Evolutionary conservation across 352 stramenopile genomes (phyloP).

Genomic region (Paralagenidium karlingii): DNA sequence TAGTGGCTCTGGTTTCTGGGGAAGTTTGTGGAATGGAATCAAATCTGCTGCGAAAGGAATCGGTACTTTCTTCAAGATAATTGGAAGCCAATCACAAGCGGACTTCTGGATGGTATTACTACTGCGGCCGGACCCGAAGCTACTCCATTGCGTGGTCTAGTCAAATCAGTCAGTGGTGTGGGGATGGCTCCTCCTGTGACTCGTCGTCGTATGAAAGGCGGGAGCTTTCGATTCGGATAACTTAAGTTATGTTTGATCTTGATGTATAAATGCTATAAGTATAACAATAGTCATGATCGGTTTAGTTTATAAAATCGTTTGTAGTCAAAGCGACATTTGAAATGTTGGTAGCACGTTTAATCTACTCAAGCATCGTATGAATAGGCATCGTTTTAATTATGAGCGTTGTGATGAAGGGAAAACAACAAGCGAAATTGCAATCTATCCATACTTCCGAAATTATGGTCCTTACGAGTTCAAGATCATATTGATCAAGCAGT

Average conservation of each 20-base stretch:
- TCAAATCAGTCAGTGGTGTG: constrained; percentile 4
- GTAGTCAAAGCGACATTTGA: constrained; percentile 9
- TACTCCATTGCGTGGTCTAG: constrained; percentile 1
- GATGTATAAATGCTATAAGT: constrained; percentile 9
- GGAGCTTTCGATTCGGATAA: constrained; percentile 5
- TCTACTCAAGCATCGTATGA: constrained; percentile 10
- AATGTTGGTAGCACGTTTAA: constrained; percentile 10
- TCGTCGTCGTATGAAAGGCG: too few relatives aligned
- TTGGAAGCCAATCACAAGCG: constrained; percentile 3
- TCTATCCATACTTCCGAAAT: constrained; percentile 11
- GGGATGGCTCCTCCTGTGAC: constrained; percentile 5
- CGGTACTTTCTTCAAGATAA: constrained; percentile 1
- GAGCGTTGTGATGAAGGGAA: constrained; percentile 9
- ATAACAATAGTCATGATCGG: constrained; percentile 9
- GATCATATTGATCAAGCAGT: constrained; percentile 12
- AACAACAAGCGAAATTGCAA: constrained; percentile 10
- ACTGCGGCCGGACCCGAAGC: constrained; percentile 1
- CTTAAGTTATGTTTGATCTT: constrained; percentile 10
- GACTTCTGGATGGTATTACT: constrained; percentile 2
- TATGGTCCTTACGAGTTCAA: constrained; percentile 10
- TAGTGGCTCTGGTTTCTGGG: constrained; percentile 1
- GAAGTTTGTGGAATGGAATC: constrained; percentile 1
- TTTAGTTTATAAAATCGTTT: constrained; percentile 13
- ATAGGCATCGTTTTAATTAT: constrained; percentile 7
- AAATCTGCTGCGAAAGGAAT: background rate